A percentile compares a stretch with the other conserved stretches of the same genome.
Conservation (phyloP, 1,139 yeast genomes). For the Kurtzmaniella quercitrusa region DNA sequence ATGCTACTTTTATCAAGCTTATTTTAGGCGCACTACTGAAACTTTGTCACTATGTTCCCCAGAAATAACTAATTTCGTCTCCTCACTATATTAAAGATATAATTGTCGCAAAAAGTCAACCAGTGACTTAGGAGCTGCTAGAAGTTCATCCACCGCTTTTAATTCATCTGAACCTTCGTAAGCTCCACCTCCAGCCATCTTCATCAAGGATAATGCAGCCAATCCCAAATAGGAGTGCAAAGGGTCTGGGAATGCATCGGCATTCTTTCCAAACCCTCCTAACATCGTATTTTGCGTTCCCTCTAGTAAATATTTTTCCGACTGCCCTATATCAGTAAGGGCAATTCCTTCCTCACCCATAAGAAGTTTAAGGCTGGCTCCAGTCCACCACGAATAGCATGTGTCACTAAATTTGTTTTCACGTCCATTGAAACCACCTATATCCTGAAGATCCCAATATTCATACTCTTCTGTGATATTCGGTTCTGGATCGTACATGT, state of each 20-base stretch:
- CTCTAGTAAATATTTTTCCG: constrained; percentile 46
- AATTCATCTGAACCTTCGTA: constrained; percentile 14
- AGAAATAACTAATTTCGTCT: too few species aligned
- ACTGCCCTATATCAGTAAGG: constrained; percentile 34
- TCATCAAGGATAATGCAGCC: constrained; percentile 50
- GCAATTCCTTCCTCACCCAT: constrained; percentile 15
- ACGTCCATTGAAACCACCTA: constrained; percentile 88
- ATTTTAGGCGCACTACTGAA: neutral
- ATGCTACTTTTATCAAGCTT: neutral
- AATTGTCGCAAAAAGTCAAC: constrained; percentile 12
- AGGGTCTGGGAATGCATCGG: constrained; percentile 63
- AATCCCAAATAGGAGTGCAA: constrained; percentile 62
- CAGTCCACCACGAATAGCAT: constrained; percentile 89
- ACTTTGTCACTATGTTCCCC: neutral
- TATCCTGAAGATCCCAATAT: constrained; percentile 39
- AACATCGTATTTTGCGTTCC: constrained; percentile 58
- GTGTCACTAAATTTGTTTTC: constrained; percentile 83
- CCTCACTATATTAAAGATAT: neutral
- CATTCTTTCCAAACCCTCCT: constrained; percentile 82
- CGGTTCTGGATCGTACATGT: neutral
- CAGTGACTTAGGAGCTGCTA: constrained; percentile 24
- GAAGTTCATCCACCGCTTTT: constrained; percentile 19
- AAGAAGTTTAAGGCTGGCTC: constrained; percentile 54
- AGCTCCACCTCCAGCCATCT: constrained; percentile 10
- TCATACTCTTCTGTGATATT: constrained; percentile 23